Percentiles rank a stretch among this genome's conserved stretches.
Evolutionary conservation across 495 filamentous ascomycete genomes (phyloP).

Genomic region (Chaetomium cochliodes): DNA sequence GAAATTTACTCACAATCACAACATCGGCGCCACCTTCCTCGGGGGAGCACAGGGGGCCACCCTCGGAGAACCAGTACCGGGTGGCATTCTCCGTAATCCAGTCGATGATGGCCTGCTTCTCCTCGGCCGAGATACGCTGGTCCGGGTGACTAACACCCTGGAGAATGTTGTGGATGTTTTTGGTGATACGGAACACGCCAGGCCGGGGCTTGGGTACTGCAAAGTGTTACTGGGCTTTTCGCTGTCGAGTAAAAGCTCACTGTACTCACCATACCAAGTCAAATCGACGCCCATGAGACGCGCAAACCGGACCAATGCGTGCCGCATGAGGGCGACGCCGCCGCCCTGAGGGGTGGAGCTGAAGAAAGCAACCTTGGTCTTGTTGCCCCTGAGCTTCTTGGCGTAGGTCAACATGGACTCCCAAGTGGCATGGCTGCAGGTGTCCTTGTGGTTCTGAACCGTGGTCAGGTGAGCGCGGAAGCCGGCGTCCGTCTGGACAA

Average conservation of each 20-base stretch:
- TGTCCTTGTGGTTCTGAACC: slow-evolving; percentile 62
- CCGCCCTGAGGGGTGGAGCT: slow-evolving; percentile 84
- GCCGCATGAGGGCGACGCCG: slow-evolving; percentile 85
- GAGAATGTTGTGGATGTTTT: slow-evolving; percentile 89
- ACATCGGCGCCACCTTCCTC: slow-evolving; percentile 76
- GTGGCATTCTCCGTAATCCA: slow-evolving; percentile 79
- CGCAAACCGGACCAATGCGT: slow-evolving; percentile 76
- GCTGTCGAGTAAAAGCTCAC: background rate
- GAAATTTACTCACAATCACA: slow-evolving; percentile 56
- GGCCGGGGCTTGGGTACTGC: slow-evolving; percentile 79
- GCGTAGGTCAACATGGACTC: slow-evolving; percentile 66
- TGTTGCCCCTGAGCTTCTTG: slow-evolving; percentile 61
- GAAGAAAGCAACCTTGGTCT: slow-evolving; percentile 79
- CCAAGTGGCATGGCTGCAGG: slow-evolving; percentile 65
- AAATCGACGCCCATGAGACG: slow-evolving; percentile 65
- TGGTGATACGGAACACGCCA: slow-evolving; percentile 82
- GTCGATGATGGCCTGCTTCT: slow-evolving; percentile 59
- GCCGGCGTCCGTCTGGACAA: slow-evolving; percentile 72
- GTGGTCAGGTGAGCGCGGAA: slow-evolving; percentile 60
- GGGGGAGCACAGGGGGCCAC: slow-evolving; percentile 65
- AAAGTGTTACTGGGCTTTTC: slow-evolving; percentile 13
- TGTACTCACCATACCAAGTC: slow-evolving; percentile 65
- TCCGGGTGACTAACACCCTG: slow-evolving; percentile 71
- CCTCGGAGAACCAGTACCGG: slow-evolving; percentile 69
- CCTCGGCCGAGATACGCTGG: slow-evolving; percentile 59